These are phyloP conservation scores for Ampelocalamus luodianensis DNA, from an alignment of 176 grass and related monocot species.

Conservation along the genomic window DNA sequence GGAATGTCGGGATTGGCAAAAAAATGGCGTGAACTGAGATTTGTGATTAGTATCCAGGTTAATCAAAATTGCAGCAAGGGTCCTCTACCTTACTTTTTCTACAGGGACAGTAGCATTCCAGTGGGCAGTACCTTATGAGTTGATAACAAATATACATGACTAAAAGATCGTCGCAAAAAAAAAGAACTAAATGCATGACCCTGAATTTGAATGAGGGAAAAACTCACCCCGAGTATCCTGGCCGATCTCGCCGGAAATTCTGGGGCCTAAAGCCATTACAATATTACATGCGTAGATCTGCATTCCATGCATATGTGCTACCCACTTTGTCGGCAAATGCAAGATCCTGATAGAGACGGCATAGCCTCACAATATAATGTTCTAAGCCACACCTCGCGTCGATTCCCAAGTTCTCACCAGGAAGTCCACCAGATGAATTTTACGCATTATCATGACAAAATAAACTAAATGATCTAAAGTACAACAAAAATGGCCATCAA, in stretches of 20 bases:
- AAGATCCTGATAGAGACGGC: not conserved
- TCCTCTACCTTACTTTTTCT: not conserved
- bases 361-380: not conserved
- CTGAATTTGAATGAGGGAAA: not conserved
- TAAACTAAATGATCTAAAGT: not conserved
- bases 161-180: no score
- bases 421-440: not conserved
- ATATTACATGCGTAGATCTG: no score
- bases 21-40: not conserved
- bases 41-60: not conserved
- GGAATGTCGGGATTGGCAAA: not conserved
- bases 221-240: not conserved
- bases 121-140: no score
- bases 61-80: not conserved
- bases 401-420: not conserved
- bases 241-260: no score
- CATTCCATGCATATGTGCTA: no score
- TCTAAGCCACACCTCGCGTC: not conserved
- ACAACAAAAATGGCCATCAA: constrained; percentile 17
- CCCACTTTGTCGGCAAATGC: no score
- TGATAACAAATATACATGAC: no score
- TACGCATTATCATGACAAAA: not conserved
- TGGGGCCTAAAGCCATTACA: no score
- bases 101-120: no score
- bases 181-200: not conserved